phyloP scores from a whole-genome alignment of 805 yeast genomes.

The Metschnikowia baotianmanensis region DNA sequence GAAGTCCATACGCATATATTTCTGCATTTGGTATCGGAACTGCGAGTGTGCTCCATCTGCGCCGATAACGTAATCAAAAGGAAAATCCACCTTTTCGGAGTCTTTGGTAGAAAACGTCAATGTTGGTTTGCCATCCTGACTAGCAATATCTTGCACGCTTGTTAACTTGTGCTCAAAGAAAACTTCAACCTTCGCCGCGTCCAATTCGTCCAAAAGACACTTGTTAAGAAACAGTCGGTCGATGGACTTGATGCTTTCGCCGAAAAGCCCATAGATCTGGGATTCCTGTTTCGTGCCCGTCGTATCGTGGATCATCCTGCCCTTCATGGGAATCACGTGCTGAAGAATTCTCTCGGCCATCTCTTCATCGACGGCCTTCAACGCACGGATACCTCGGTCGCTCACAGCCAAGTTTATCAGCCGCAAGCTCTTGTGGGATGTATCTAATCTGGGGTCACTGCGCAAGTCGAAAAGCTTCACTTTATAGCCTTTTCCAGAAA shows the following conservation, averaged over 20 bases:
- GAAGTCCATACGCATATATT: slow-evolving; percentile 63
- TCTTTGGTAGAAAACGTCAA: slow-evolving; percentile 24
- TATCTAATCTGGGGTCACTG: slow-evolving; percentile 54
- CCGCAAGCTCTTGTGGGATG: slow-evolving; percentile 43
- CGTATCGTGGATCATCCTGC: slow-evolving; percentile 81
- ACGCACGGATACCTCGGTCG: slow-evolving; percentile 73
- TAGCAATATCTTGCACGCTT: slow-evolving; percentile 29
- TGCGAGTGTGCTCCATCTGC: slow-evolving; percentile 84
- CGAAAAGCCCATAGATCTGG: slow-evolving; percentile 76
- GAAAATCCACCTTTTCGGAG: slow-evolving; percentile 20
- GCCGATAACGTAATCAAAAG: slow-evolving; percentile 67
- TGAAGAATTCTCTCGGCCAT: slow-evolving; percentile 56
- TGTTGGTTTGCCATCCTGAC: slow-evolving; percentile 18
- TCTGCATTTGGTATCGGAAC: slow-evolving; percentile 67
- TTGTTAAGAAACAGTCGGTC: slow-evolving; percentile 72
- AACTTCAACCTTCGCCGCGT: slow-evolving; percentile 43
- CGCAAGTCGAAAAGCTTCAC: slow-evolving; percentile 76
- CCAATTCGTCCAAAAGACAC: slow-evolving; percentile 59
- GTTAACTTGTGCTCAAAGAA: slow-evolving; percentile 58
- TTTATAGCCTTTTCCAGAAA: slow-evolving; percentile 64
- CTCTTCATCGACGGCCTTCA: slow-evolving; percentile 57
- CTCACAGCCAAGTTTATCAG: slow-evolving; percentile 90
- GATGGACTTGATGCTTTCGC: slow-evolving; percentile 82
- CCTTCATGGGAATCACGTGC: slow-evolving; percentile 79
- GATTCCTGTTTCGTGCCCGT: slow-evolving; percentile 57